Evolutionary conservation across 2,329 filamentous ascomycete species (phyloP).

Genomic region (Fusarium coicis): DNA sequence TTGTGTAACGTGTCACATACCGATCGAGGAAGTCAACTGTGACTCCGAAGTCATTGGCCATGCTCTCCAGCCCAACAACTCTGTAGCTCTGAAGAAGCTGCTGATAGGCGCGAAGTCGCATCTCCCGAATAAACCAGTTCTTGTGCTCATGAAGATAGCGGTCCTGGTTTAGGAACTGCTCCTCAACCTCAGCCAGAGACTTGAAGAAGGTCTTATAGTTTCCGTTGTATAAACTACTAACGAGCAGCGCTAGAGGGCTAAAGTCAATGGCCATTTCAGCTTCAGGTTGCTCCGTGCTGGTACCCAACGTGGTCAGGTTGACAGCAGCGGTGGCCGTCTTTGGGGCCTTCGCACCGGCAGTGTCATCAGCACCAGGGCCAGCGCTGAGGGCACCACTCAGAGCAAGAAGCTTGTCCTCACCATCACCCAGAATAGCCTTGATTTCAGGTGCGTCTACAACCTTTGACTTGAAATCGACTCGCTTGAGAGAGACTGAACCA

Average conservation of each 20-base stretch:
- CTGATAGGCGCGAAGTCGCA: slow-evolving; percentile 95
- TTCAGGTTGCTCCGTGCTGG: slow-evolving; percentile 77
- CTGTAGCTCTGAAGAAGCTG: slow-evolving; percentile 97
- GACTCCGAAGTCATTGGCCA: slow-evolving; percentile 97
- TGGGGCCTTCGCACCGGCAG: slow-evolving; percentile 70
- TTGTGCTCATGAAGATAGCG: slow-evolving; percentile 96
- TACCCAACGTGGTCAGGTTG: slow-evolving; percentile 87
- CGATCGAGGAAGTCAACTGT: slow-evolving; percentile 95
- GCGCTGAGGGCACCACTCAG: slow-evolving; percentile 83
- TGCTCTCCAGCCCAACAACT: slow-evolving; percentile 94
- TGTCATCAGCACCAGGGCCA: slow-evolving; percentile 82
- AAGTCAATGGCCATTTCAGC: slow-evolving; percentile 89
- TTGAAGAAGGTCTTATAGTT: slow-evolving; percentile 96
- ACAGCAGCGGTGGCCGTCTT: slow-evolving; percentile 73
- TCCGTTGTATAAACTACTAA: slow-evolving; percentile 91
- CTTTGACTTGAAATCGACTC: slow-evolving; percentile 98
- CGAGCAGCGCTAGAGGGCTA: slow-evolving; percentile 84
- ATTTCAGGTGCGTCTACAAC: slow-evolving; percentile 98
- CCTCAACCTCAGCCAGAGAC: slow-evolving; percentile 88
- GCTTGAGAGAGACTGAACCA: slow-evolving; percentile 92
- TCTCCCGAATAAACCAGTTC: slow-evolving; percentile 97
- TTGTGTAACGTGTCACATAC: slow-evolving; percentile 61
- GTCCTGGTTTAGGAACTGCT: slow-evolving; percentile 92
- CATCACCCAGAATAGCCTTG: slow-evolving; percentile 92
- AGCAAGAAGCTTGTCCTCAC: slow-evolving; percentile 86